Percentiles rank a stretch among this genome's conserved stretches.
These are phyloP conservation scores for Coprinopsis cinerea DNA, from an alignment of 768 basidiomycete species.

Conservation along the genomic window DNA sequence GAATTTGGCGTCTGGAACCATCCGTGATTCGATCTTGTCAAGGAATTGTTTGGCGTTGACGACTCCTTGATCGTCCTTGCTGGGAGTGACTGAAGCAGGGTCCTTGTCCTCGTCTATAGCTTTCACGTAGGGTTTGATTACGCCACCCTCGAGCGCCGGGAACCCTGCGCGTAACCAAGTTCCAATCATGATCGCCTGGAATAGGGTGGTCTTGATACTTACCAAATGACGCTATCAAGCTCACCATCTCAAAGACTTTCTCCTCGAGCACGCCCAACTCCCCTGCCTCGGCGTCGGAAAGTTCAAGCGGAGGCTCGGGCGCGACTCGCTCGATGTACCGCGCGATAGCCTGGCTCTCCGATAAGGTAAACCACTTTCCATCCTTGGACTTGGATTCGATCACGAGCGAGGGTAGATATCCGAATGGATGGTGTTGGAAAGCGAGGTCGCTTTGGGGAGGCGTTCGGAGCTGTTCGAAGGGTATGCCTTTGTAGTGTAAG, in stretches of 20 bases:
- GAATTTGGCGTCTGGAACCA: slow-evolving; percentile 19
- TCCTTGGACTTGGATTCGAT: slow-evolving; percentile 14
- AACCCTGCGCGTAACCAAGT: too few species aligned
- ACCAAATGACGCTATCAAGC: slow-evolving; percentile 26
- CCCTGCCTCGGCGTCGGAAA: slow-evolving; percentile 9
- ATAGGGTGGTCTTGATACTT: too few species aligned
- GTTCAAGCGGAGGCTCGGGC: slow-evolving; percentile 23
- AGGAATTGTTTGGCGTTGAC: slow-evolving; percentile 20
- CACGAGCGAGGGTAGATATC: slow-evolving; percentile 26
- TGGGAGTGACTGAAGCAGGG: slow-evolving; percentile 17
- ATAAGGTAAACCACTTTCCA: slow-evolving; percentile 17
- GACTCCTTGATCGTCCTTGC: slow-evolving; percentile 17
- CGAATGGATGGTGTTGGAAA: slow-evolving; percentile 23
- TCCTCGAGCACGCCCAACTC: slow-evolving; percentile 19
- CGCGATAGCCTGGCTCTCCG: slow-evolving; percentile 28
- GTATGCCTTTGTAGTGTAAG: slow-evolving; percentile 24
- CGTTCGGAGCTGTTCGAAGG: slow-evolving; percentile 19
- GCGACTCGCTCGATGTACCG: slow-evolving; percentile 26
- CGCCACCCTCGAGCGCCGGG: slow-evolving; percentile 22
- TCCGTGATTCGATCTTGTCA: slow-evolving; percentile 20
- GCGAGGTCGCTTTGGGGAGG: slow-evolving; percentile 19
- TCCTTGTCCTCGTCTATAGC: slow-evolving; percentile 21
- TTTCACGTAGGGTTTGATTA: slow-evolving; percentile 27
- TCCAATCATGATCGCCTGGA: too few species aligned
- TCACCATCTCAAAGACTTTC: slow-evolving; percentile 31